phyloP scores from a whole-genome alignment of 495 filamentous ascomycete species.

The Rhypophila decipiens region DNA sequence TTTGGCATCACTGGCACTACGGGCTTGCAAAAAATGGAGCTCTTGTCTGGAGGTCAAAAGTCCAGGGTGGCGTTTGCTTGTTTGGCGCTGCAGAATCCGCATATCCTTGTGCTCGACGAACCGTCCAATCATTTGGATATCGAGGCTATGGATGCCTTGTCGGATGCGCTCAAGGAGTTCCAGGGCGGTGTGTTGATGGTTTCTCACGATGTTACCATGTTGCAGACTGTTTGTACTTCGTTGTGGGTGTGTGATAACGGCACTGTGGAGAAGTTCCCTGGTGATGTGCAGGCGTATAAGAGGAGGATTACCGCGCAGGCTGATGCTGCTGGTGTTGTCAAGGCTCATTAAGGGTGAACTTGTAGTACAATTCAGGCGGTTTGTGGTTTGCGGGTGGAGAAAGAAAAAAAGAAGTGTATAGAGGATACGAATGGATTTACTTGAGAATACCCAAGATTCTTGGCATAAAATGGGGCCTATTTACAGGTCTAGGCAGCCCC shows the following conservation, averaged over 20 bases:
- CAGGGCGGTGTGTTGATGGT: slow-evolving; percentile 97
- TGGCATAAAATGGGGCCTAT: too few species aligned
- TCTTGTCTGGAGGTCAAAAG: slow-evolving; percentile 96
- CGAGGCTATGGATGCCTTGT: slow-evolving; percentile 96
- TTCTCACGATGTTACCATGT: slow-evolving; percentile 97
- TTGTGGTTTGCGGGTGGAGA: too few species aligned
- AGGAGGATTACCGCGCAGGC: slow-evolving; percentile 90
- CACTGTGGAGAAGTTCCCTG: slow-evolving; percentile 92
- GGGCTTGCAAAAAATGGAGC: slow-evolving; percentile 89
- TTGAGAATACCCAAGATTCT: too few species aligned
- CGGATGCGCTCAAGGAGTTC: slow-evolving; percentile 75
- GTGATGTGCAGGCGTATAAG: slow-evolving; percentile 96
- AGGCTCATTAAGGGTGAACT: slow-evolving; percentile 46
- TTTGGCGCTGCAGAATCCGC: slow-evolving; percentile 83
- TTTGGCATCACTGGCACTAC: slow-evolving; percentile 99
- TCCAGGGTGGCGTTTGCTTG: slow-evolving; percentile 96
- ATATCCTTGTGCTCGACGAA: slow-evolving; percentile 97
- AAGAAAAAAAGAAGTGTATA: too few species aligned
- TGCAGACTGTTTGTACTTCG: slow-evolving; percentile 84
- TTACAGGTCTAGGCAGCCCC: too few species aligned
- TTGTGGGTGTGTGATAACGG: slow-evolving; percentile 97
- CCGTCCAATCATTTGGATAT: slow-evolving; percentile 98
- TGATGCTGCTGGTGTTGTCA: slow-evolving; percentile 76
- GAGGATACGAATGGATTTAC: too few species aligned
- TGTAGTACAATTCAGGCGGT: too few species aligned